Evolutionary conservation across 306 rosid genomes (phyloP), one percentile per base, ranked within the genome.

Genomic region (Begonia peltatifolia): DNA sequence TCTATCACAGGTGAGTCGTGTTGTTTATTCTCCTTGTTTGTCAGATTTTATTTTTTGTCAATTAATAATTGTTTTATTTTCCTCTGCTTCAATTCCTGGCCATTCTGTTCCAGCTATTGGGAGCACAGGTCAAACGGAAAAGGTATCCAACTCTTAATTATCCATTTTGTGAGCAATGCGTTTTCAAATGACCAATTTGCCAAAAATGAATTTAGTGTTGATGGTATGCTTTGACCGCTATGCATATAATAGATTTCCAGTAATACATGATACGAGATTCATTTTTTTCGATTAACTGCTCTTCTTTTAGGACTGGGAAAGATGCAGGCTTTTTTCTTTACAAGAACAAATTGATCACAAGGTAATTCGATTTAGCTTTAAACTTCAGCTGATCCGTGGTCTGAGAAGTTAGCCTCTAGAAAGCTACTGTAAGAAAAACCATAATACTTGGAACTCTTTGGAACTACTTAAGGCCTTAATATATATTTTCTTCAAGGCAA

Each of bases 281-380:
- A 22, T 14, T n/a, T 46, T 13, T 42, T 61, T 41, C n/a, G n/a
- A n/a, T 17, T 46, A 55, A n/a, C 1, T 42, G 66, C 42, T 62
- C 53, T 60, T 65, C 7, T 56, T 42, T 51, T 55, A 90, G 99
- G 43, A 86, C 69, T 83, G 82, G 92, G 95, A 83, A 72, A 75
- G 66, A 44, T 92, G 95, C 18, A 72, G 65, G 68, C 22, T 90
- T 64, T 86, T 90, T 65, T 83, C 99, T 30, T 75, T 90, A 73
- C 76, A 83, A 63, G 95, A 83, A 53, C 99, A 90, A 68, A 86
- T 79, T 6, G 65, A 81, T 73, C 88, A 83, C 17, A 90, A 90
- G 96, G 95, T 86, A 63, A 62, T 53, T 20, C 42, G 43, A 30
- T 30, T 30, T 30, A 30, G 38, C 38, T 30, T 30, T 30, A 4